phyloP scores from a whole-genome alignment of 176 grass and related monocot genomes.

The Phoenix dactylifera region DNA sequence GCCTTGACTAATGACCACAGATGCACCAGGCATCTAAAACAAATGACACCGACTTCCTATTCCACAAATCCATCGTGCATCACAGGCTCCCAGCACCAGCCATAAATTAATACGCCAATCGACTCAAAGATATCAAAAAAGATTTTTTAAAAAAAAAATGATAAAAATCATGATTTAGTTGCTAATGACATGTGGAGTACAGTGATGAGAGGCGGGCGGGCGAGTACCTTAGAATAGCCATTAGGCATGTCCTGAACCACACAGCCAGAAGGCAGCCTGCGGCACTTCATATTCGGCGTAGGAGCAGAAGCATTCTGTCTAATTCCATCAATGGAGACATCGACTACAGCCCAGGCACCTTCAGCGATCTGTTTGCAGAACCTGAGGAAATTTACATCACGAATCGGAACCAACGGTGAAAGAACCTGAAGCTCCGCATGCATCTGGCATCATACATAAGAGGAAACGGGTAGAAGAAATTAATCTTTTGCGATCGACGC shows the following conservation, averaged over 20 bases:
- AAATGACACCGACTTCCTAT: too few relatives aligned
- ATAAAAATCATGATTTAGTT: too few relatives aligned
- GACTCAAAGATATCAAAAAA: too few relatives aligned
- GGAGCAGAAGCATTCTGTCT: slow-evolving; percentile 30
- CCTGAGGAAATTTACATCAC: slow-evolving; percentile 63
- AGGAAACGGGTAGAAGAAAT: neutral
- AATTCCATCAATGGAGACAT: slow-evolving; percentile 70
- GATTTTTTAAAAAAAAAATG: too few relatives aligned
- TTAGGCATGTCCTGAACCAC: slow-evolving; percentile 61
- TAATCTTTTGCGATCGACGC: too few relatives aligned
- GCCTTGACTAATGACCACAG: slow-evolving; percentile 27
- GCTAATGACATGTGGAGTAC: too few relatives aligned
- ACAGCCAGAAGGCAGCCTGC: slow-evolving; percentile 80
- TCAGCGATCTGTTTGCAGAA: slow-evolving; percentile 72
- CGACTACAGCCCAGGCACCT: slow-evolving; percentile 71
- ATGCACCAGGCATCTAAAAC: slow-evolving; percentile 19
- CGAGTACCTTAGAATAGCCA: slow-evolving; percentile 83
- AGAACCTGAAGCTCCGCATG: slow-evolving; percentile 79
- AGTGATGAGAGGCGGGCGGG: neutral
- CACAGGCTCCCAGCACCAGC: too few relatives aligned
- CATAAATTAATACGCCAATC: too few relatives aligned
- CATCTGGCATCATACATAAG: slow-evolving; percentile 33
- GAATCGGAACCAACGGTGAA: slow-evolving; percentile 69
- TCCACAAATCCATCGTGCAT: too few relatives aligned
- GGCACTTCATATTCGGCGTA: slow-evolving; percentile 34